Evolutionary conservation across 2,329 filamentous ascomycete genomes (phyloP), one percentile per base, ranked within the genome.

Genomic region (Cadophora gregata): DNA sequence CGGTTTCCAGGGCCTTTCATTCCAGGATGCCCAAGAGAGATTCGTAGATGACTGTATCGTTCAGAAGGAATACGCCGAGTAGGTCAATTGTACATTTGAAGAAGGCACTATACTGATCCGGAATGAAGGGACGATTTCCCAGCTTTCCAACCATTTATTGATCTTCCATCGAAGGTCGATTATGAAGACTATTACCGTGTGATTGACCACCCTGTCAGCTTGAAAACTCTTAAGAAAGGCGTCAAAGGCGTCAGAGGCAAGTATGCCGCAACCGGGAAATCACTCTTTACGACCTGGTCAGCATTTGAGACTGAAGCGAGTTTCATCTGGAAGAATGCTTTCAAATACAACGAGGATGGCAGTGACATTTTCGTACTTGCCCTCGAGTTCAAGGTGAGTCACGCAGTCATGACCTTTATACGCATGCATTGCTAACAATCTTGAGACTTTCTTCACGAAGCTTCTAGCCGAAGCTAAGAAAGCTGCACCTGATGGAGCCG

Each of bases 281-380:
- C 83, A 59, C 88, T 93, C 58, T 93, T 93, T 79, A 94, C 93
- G 77, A 91, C 83, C 60, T 97, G 94, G 94, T 85, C 88, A 65
- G 85, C 88, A 0, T 93, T 97, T 71, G 93, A 93, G 77, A 89
- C 93, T 63, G 91, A 92, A 74, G 85, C 92, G 14, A 91, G 89
- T 73, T 84, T 92, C 62, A 88, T 97, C 51, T 97, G 94, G 94
- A 86, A 85, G 59, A 97, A 97, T 78, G 93, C 93, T 0, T 91
- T 89, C 74, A 90, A 90, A 67, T 97, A 95, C 82, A 97, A 97
- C 72, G 93, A 97, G 78, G 93, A 97, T 75, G 92, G 90, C 4
- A 97, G 94, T 75, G 90, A 93, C 19, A 94, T 97, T 61, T 93
- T 89, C 70, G 83, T 86, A 25, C 82, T 96, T 68, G 93, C 93